Evolutionary conservation across 176 grass and related monocot species (phyloP), one percentile per base, ranked within the genome.

Genomic region (Musa acuminata): DNA sequence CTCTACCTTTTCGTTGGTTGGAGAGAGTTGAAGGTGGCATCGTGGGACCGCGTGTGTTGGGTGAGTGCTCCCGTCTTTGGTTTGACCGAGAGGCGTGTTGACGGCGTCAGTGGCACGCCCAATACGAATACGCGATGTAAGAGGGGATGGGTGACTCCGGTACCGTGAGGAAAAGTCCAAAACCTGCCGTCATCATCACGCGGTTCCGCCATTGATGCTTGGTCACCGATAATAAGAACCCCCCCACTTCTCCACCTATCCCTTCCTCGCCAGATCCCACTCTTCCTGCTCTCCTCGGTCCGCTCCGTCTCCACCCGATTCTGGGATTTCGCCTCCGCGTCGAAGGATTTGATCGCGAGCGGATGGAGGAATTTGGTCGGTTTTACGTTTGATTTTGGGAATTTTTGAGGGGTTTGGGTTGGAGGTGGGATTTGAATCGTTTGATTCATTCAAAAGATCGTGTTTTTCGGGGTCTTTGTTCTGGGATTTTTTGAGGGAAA

Each of bases 381-480:
- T 72, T 72, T 43, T 43, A 43, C 35, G 35, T 43, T 43, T 43
- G 35, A 43, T 43, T 43, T 43, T 43, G 35, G 35, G 4, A 6
- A 6, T 43, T 43, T 43, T 72, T 53, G 20, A 23, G 8, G 11
- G 11, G 51, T 23, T 21, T 53, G 49, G 23, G 48, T 23, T 13
- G 50, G 49, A 1, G 16, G 29, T 22, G 17, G 12, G 27, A 12
- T 76, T 51, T 11, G 35, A 13, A 8, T 14, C 2, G 16, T 17
- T 74, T 53, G 57, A 62, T 62, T 76, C 53, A 13, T 19, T 13
- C 27, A 26, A 75, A 75, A 76, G 57, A 76, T 76, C 19, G 55
- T 26, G 22, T 23, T 76, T 76, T 76, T 49, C 3, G 8, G 74
- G 19, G 13, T 74, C 19, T 55, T 43, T 19, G 25, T 10, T 55